A percentile compares a stretch with the other conserved stretches of the same genome.
These are phyloP conservation scores for Monosporascus cannonballus DNA, from an alignment of 2,329 filamentous ascomycete genomes.

Conservation along the genomic window DNA sequence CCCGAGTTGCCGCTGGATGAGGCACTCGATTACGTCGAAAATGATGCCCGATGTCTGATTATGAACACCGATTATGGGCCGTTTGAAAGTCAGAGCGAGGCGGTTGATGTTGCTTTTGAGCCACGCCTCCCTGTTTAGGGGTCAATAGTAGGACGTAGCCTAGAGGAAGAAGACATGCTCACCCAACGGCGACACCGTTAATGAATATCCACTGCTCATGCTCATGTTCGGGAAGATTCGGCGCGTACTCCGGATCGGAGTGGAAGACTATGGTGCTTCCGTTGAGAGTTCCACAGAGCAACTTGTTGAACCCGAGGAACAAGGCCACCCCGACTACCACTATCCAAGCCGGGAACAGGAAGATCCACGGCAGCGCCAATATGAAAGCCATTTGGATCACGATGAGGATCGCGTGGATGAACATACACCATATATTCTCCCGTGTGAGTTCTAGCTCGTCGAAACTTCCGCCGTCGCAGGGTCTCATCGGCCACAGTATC, in stretches of 20 bases:
- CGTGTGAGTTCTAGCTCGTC: conserved; percentile 58
- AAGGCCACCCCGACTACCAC: conserved; percentile 31
- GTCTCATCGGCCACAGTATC: conserved; percentile 52
- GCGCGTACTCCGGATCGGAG: conserved; percentile 48
- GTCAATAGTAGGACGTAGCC: background rate
- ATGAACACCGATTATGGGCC: conserved; percentile 66
- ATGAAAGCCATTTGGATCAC: conserved; percentile 57
- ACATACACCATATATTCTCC: conserved; percentile 51
- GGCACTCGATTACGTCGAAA: conserved; percentile 71
- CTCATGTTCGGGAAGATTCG: conserved; percentile 41
- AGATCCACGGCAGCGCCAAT: conserved; percentile 45
- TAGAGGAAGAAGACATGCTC: conserved; percentile 21
- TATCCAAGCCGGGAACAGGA: conserved; percentile 44
- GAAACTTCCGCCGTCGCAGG: conserved; percentile 45
- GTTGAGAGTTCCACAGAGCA: conserved; percentile 48
- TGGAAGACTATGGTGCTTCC: conserved; percentile 41
- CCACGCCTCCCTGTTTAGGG: conserved; percentile 49
- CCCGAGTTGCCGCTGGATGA: conserved; percentile 68
- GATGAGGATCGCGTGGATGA: conserved; percentile 52
- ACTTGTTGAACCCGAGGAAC: conserved; percentile 45
- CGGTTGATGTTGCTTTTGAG: conserved; percentile 65
- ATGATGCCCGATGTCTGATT: conserved; percentile 69
- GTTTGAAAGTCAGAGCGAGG: conserved; percentile 64
- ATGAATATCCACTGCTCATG: conserved; percentile 76
- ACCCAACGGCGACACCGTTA: conserved; percentile 65